Conservation (phyloP, 495 filamentous ascomycete species). For the Neurospora cerealis region DNA sequence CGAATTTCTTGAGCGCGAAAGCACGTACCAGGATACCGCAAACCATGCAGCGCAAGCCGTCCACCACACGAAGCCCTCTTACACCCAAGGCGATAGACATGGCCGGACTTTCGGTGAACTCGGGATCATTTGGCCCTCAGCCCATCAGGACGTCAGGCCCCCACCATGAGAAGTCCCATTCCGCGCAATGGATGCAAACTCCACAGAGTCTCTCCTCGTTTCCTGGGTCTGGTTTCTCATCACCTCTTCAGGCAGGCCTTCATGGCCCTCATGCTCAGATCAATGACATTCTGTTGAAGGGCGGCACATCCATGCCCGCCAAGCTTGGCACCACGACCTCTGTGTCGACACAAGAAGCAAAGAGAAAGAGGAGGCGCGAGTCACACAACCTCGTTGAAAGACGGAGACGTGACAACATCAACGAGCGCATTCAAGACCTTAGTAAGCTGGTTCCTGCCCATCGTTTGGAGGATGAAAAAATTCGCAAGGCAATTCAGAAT, state of each 20-base stretch:
- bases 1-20: slow-evolving; percentile 47
- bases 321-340: slow-evolving; percentile 37
- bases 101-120: slow-evolving; percentile 25
- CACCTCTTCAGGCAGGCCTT: slow-evolving; percentile 44
- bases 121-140: slow-evolving; percentile 53
- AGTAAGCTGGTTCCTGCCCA: slow-evolving; percentile 88
- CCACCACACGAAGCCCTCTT: slow-evolving; percentile 64
- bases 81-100: slow-evolving; percentile 58
- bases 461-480: slow-evolving; percentile 91
- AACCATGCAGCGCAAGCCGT: slow-evolving; percentile 57
- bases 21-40: slow-evolving; percentile 42
- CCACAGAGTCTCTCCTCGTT: slow-evolving; percentile 71
- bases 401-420: slow-evolving; percentile 93
- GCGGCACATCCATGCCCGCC: slow-evolving; percentile 45
- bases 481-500: slow-evolving; percentile 86
- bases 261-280: slow-evolving; percentile 32
- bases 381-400: slow-evolving; percentile 96
- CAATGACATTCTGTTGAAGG: slow-evolving; percentile 42
- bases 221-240: slow-evolving; percentile 72
- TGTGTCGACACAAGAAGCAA: slow-evolving; percentile 76
- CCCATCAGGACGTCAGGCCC: slow-evolving; percentile 58
- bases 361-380: slow-evolving; percentile 78
- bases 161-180: slow-evolving; percentile 71
- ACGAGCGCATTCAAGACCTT: slow-evolving; percentile 93
- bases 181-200: slow-evolving; percentile 67